These are phyloP conservation scores for Ophiostoma piceae DNA, from an alignment of 2,329 filamentous ascomycete genomes.

Conservation along the genomic window DNA sequence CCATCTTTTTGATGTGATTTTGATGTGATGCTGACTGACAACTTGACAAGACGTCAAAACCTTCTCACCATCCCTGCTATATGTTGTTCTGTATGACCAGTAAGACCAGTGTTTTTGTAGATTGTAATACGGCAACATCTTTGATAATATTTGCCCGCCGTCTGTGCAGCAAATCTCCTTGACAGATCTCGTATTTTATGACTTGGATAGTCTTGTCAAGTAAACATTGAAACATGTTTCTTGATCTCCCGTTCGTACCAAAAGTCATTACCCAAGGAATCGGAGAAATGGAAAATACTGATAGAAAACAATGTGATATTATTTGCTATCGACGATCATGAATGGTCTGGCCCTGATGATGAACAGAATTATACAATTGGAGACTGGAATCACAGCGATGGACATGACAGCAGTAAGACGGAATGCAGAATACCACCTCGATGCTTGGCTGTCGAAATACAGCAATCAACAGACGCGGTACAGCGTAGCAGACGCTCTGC, in stretches of 20 bases:
- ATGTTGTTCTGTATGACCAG: background rate
- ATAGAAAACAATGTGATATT: background rate
- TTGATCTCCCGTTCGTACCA: background rate
- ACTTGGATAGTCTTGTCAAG: background rate
- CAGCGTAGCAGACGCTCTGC: background rate
- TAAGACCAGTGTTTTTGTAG: too few relatives aligned
- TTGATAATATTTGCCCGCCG: background rate
- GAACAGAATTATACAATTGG: too few relatives aligned
- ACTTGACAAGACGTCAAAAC: background rate
- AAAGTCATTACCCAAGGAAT: background rate
- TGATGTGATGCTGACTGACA: background rate
- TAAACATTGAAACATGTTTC: background rate
- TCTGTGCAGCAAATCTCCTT: background rate
- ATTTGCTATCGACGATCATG: background rate
- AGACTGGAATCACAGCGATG: background rate
- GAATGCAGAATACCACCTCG: background rate
- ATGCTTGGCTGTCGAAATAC: background rate
- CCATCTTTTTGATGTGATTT: background rate
- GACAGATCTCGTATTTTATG: background rate
- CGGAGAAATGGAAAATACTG: background rate
- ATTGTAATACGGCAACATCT: too few relatives aligned
- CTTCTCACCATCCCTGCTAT: constrained; percentile 7
- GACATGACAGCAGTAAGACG: background rate
- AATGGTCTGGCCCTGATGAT: background rate
- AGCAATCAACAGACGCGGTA: background rate